Evolutionary conservation across 352 stramenopile genomes (phyloP), one percentile per base, ranked within the genome.

Genomic region (Globisporangium paroecandrum): DNA sequence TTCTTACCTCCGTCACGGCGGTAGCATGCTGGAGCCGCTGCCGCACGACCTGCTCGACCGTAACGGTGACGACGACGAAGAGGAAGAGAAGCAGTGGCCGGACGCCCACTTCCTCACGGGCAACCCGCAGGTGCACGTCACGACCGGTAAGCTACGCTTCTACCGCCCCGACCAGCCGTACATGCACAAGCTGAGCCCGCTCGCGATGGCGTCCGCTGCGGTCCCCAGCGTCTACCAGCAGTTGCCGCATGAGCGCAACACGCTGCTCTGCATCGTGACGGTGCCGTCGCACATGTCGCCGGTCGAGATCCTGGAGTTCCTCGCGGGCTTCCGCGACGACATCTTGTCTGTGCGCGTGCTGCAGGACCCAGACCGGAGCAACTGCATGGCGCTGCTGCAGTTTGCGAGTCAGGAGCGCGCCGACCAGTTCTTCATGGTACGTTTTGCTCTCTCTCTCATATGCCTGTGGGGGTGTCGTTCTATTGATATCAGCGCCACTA

Each of bases 301-400:
- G 0, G 81, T 96, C 9, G 89, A 95, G 69, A 78, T 96, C 66
- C 77, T 96, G 25, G 87, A 95, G 65, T 95, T 96, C 59, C 77
- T 92, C 61, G 77, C 85, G 22, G 76, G 82, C 53, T 95, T 92
- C 70, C 83, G 85, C 55, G 65, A 77, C 25, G 78, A 93, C 60
- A 92, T 95, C 27, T 74, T 81, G 55, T 77, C 92, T 13, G 82
- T 96, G 59, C 89, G 85, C 55, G 86, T 95, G 56, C 73, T 96
- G 38, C 91, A 90, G 61, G 89, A 96, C 65, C 79, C 87, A 2
- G 83, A 93, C 55, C 81, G 86, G 56, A 84, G 73, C 74, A 94
- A 94, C 62, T 94, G 89, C 69, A 94, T 96, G 87, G 81, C 87
- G 51, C 79, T 95, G 49, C 81, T 96, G 69, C 89, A 94, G 65